phyloP scores from a whole-genome alignment of 495 filamentous ascomycete species.

The Aspergillus biplanus region DNA sequence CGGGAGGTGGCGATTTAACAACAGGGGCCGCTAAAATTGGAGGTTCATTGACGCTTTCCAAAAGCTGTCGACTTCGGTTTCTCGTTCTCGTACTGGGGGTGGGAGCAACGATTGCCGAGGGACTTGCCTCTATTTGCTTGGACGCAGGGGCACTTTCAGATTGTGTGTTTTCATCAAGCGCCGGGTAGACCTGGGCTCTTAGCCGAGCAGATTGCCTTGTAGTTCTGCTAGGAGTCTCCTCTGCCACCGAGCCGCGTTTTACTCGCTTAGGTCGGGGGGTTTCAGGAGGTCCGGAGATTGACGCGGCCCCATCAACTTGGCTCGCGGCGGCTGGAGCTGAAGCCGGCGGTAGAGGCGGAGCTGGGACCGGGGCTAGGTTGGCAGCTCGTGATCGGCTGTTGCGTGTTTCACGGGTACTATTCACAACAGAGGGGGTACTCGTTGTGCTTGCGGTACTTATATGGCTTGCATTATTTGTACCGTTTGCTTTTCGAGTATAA shows the following conservation, averaged over 20 bases:
- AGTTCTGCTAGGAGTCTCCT: slow-evolving; percentile 31
- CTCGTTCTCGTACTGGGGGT: slow-evolving; percentile 23
- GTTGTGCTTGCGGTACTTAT: slow-evolving; percentile 5
- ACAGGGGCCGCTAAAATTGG: slow-evolving; percentile 1
- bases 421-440: slow-evolving; percentile 4
- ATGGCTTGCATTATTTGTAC: slow-evolving; percentile 13
- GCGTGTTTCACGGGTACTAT: slow-evolving; percentile 30
- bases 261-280: slow-evolving; percentile 38
- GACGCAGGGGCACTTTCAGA: slow-evolving; percentile 22
- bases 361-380: slow-evolving; percentile 21
- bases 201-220: slow-evolving; percentile 44
- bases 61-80: slow-evolving; percentile 22
- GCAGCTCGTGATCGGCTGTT: slow-evolving; percentile 30
- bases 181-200: slow-evolving; percentile 27
- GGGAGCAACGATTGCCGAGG: slow-evolving; percentile 17
- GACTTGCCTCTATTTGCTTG: slow-evolving; percentile 23
- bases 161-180: slow-evolving; percentile 27
- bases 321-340: slow-evolving; percentile 23
- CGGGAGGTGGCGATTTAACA: slow-evolving; percentile 20
- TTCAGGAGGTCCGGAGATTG: slow-evolving; percentile 35
- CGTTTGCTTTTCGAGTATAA: slow-evolving; percentile 21
- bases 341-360: slow-evolving; percentile 15
- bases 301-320: slow-evolving; percentile 23
- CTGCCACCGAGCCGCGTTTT: slow-evolving; percentile 23
- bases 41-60: slow-evolving; percentile 15